A percentile compares a stretch with the other conserved stretches of the same genome.
These are phyloP conservation scores for Tricholoma hemisulphureum DNA, from an alignment of 768 basidiomycete genomes.

Conservation along the genomic window DNA sequence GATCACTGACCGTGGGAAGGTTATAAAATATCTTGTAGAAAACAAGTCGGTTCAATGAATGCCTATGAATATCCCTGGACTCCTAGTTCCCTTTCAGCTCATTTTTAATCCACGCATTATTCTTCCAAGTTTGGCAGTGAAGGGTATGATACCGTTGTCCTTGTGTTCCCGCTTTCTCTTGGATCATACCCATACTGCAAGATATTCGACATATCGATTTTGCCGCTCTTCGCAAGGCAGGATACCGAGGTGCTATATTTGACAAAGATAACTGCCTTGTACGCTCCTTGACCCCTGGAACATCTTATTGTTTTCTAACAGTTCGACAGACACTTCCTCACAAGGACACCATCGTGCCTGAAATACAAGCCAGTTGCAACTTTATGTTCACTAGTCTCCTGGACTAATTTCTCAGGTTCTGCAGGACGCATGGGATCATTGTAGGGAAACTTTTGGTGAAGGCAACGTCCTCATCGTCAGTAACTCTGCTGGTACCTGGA, in stretches of 20 bases:
- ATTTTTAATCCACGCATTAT: constrained; percentile 64
- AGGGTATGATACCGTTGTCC: constrained; percentile 46
- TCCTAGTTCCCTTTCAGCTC: constrained; percentile 70
- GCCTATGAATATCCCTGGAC: constrained; percentile 74
- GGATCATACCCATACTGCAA: constrained; percentile 44
- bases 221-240: constrained; percentile 62
- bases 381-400: not conserved
- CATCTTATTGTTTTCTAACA: not conserved
- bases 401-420: not conserved
- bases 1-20: constrained; percentile 20
- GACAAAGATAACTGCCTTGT: constrained; percentile 99
- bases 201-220: constrained; percentile 88
- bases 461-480: constrained; percentile 86
- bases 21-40: not conserved
- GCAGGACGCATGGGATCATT: constrained; percentile 77
- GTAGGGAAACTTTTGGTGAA: constrained; percentile 69
- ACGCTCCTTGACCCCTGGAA: constrained; percentile 22
- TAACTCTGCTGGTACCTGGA: constrained; percentile 86
- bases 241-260: constrained; percentile 88
- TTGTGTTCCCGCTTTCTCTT: constrained; percentile 1
- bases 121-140: constrained; percentile 61
- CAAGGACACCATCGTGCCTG: constrained; percentile 71
- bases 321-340: constrained; percentile 71
- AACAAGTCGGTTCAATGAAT: constrained; percentile 31
- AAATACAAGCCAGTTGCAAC: constrained; percentile 55